Evolutionary conservation across 768 basidiomycete genomes (phyloP).

Genomic region (Lactifluus pinguis): DNA sequence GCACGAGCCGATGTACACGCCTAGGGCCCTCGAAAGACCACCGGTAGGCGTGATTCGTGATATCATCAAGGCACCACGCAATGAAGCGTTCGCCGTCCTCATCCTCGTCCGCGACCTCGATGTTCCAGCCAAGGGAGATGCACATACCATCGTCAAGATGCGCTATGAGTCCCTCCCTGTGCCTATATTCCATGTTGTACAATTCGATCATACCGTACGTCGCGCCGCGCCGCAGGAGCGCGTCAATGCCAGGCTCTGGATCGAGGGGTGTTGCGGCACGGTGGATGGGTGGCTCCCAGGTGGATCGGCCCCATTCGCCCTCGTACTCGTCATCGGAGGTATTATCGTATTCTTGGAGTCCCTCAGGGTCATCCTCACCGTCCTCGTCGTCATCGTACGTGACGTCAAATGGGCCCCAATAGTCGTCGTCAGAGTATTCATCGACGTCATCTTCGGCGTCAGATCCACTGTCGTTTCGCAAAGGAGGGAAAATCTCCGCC

Average conservation of each 20-base stretch:
- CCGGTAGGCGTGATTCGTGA: constrained; percentile 36
- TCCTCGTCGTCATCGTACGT: constrained; percentile 22
- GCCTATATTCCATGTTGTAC: constrained; percentile 47
- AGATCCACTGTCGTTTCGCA: constrained; percentile 26
- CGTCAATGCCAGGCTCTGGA: constrained; percentile 28
- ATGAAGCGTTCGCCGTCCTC: constrained; percentile 34
- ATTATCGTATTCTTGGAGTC: constrained; percentile 27
- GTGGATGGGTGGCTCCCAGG: constrained; percentile 52
- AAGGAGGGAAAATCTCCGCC: constrained; percentile 54
- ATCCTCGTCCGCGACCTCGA: constrained; percentile 38
- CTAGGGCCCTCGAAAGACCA: constrained; percentile 28
- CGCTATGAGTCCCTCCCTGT: constrained; percentile 45
- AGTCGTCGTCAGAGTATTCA: constrained; percentile 24
- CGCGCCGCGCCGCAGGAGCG: constrained; percentile 51
- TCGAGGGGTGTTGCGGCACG: constrained; percentile 29
- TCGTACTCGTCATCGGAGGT: constrained; percentile 31
- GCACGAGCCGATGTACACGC: constrained; percentile 10
- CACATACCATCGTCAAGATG: constrained; percentile 31
- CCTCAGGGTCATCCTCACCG: constrained; percentile 22
- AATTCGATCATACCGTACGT: constrained; percentile 47
- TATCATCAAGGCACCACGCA: constrained; percentile 32
- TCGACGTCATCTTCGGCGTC: constrained; percentile 27
- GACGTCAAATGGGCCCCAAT: constrained; percentile 21
- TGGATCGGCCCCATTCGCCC: constrained; percentile 36
- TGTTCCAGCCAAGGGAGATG: constrained; percentile 63